phyloP scores from a whole-genome alignment of 129 eudicot species.

The Chrysanthemum seticuspe region DNA sequence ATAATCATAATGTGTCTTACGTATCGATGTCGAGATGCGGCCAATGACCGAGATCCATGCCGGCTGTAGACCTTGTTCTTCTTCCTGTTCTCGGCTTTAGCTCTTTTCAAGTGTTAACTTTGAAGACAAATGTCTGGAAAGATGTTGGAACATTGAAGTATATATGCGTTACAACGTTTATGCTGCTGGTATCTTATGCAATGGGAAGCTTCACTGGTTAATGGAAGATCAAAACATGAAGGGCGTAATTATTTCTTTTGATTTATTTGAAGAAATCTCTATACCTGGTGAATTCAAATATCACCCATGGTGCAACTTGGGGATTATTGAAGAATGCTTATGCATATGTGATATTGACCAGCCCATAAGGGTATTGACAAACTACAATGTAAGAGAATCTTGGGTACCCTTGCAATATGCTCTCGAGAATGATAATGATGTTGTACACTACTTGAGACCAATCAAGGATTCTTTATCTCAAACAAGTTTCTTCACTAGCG shows the following conservation, averaged over 20 bases:
- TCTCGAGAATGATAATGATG: background rate
- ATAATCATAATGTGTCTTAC: too few species aligned
- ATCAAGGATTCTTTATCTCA: background rate
- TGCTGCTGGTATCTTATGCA: background rate
- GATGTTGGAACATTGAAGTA: background rate
- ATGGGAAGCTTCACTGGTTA: slow-evolving; percentile 3
- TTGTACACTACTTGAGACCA: background rate
- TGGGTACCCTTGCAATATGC: background rate
- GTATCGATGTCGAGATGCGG: too few species aligned
- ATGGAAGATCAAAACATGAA: background rate
- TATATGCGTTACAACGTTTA: background rate
- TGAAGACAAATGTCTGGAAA: slow-evolving; percentile 5
- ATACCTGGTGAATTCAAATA: background rate
- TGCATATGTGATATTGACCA: background rate
- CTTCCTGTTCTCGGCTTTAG: background rate
- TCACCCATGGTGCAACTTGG: background rate
- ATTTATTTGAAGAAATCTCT: background rate
- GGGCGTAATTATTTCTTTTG: slow-evolving; percentile 3
- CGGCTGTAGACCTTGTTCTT: too few species aligned
- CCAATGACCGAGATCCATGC: too few species aligned
- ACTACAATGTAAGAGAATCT: background rate
- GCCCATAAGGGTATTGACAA: background rate
- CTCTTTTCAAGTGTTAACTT: background rate
- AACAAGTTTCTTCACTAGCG: background rate
- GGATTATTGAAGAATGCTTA: background rate